phyloP scores from a whole-genome alignment of 768 basidiomycete species.

The Suillus subalutaceus region DNA sequence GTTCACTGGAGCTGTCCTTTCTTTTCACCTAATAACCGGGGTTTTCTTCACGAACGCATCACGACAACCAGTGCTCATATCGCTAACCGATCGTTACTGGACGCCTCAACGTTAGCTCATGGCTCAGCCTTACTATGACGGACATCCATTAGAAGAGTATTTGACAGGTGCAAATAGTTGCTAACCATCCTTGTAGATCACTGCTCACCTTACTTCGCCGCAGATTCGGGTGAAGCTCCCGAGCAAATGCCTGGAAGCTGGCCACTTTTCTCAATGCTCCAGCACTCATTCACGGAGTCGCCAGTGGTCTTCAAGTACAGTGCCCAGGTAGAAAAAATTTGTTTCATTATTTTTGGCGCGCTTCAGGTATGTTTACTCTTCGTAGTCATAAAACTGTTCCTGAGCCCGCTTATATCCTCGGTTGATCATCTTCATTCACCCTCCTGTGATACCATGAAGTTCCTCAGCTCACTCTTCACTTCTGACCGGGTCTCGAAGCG shows the following conservation, averaged over 20 bases:
- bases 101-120: conserved; percentile 37
- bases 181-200: not conserved
- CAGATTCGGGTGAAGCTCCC: conserved; percentile 63
- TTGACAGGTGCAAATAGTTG: conserved; percentile 54
- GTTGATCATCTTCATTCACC: conserved; percentile 3
- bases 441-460: conserved; percentile 31
- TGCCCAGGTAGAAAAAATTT: conserved; percentile 31
- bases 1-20: conserved; percentile 14
- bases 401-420: conserved; percentile 15
- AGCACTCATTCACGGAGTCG: conserved; percentile 17
- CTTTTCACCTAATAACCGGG: conserved; percentile 30
- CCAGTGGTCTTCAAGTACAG: conserved; percentile 20
- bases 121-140: conserved; percentile 80
- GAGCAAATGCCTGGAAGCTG: conserved; percentile 61
- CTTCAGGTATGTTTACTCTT: conserved; percentile 40
- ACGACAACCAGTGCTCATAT: conserved; percentile 24
- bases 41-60: conserved; percentile 21
- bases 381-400: conserved; percentile 18
- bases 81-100: conserved; percentile 9
- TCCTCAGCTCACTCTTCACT: conserved; percentile 39
- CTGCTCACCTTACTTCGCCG: conserved; percentile 16
- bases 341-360: conserved; percentile 23
- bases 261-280: conserved; percentile 34
- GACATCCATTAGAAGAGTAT: conserved; percentile 77
- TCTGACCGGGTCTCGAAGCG: conserved; percentile 38